These are phyloP conservation scores for Auricularia cornea DNA, from an alignment of 768 basidiomycete genomes.

Conservation along the genomic window DNA sequence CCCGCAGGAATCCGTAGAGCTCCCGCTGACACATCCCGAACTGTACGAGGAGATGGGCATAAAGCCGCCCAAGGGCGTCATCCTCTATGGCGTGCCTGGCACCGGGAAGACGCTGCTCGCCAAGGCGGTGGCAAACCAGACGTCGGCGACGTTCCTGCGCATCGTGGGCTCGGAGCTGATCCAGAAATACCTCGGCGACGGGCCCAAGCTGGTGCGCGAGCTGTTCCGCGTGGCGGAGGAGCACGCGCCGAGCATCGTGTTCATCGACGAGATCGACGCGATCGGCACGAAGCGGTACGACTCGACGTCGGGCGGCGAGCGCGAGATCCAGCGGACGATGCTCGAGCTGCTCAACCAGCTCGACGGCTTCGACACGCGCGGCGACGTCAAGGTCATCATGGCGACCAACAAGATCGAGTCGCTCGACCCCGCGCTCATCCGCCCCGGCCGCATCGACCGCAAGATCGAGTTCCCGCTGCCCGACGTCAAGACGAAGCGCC, in stretches of 20 bases:
- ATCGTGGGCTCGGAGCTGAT: conserved; percentile 97
- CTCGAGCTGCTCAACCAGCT: conserved; percentile 96
- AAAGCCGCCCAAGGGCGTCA: conserved; percentile 98
- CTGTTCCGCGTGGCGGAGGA: conserved; percentile 96
- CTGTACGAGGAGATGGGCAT: conserved; percentile 99
- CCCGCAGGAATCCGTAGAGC: conserved; percentile 92
- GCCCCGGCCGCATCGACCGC: conserved; percentile 95
- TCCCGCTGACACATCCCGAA: conserved; percentile 95
- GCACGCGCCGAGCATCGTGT: conserved; percentile 96
- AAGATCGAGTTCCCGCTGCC: conserved; percentile 98
- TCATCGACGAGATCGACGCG: conserved; percentile 99
- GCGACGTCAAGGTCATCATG: conserved; percentile 99
- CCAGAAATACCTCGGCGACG: conserved; percentile 98
- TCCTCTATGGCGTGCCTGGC: conserved; percentile 96
- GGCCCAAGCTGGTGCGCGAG: conserved; percentile 95
- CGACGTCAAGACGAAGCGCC: conserved; percentile 97
- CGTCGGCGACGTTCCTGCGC: conserved; percentile 94
- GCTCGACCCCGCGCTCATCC: conserved; percentile 94
- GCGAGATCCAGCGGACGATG: conserved; percentile 99
- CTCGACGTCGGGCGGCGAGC: conserved; percentile 96
- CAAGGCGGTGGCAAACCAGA: conserved; percentile 97
- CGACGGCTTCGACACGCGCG: conserved; percentile 98
- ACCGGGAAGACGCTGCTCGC: conserved; percentile 97
- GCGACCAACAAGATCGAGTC: conserved; percentile 97
- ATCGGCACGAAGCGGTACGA: conserved; percentile 99